Base-by-base conservation (phyloP, 1,139 yeast genomes). In the Pneumocystis canis region DNA sequence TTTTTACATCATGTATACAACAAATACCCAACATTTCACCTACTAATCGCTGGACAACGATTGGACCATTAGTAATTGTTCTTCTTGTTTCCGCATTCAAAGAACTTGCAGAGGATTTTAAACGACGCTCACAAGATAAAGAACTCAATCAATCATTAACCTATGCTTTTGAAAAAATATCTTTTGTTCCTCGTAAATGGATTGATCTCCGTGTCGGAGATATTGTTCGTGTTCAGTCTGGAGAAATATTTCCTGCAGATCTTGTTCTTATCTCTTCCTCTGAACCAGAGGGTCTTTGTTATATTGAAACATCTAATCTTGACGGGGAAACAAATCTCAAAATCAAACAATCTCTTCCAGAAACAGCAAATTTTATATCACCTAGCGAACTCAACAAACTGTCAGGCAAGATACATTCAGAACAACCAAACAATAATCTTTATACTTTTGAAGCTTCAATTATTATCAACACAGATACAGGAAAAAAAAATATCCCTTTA, bases 261-360 rank as follows among this genome's bases (percentile, higher is more conserved):
- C 71, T 94, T 64, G 78, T 92, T 16, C 75, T 94, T 30, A 72
- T 94, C 59, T 84, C 95, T 41, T 89, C 97, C 0, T 90, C 97
- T 0, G 99, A 94, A 73, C 98, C 99, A 0, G 97, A 92, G 74
- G 99, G 98, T 5, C 78, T 94, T 66, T 94, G 98, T 72, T 94
- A 94, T 70, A 89, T 92, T 65, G 99, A 94, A 75, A 94, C 99
- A 0, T 96, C 98, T 0, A 94, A 94, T 71, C 78, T 94, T 67
- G 99, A 94, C 73, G 99, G 99, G 65, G 99, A 94, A 73, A 94
- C 99, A 0, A 94, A 94, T 71, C 79, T 94, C 70, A 94, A 94
- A 72, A 92, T 94, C 70, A 94, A 94, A 71, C 97, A 94, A 72
- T 84, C 96, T 0, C 80, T 80, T 64, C 77, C 81, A 0, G 96